Evolutionary conservation across 768 basidiomycete species (phyloP).

Genomic region (Grammothele lineata): DNA sequence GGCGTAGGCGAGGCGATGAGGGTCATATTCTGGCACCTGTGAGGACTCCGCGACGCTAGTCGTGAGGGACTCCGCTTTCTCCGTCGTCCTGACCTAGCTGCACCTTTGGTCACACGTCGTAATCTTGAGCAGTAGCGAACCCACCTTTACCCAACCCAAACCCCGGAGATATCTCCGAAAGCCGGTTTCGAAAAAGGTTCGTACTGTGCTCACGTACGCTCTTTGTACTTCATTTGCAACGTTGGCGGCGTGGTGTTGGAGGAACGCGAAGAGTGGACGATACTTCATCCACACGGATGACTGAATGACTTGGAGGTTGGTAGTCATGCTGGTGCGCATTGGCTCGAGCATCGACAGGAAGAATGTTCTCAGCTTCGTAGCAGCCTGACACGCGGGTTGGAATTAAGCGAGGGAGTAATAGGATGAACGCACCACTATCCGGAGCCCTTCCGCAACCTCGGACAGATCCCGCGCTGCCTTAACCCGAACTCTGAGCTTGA

Average conservation of each 20-base stretch:
- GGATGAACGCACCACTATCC: conserved; percentile 70
- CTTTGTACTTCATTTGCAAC: conserved; percentile 87
- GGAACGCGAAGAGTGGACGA: conserved; percentile 74
- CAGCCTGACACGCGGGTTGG: conserved; percentile 48
- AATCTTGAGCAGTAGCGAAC: conserved; percentile 1
- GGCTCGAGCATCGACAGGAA: conserved; percentile 82
- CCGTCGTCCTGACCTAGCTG: conserved; percentile 58
- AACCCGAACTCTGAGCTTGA: conserved; percentile 73
- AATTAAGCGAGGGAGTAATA: background rate
- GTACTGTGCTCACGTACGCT: conserved; percentile 76
- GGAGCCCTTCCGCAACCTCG: conserved; percentile 80
- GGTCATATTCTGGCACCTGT: conserved; percentile 35
- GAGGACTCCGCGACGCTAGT: conserved; percentile 39
- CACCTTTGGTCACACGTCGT: too few species aligned
- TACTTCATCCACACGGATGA: conserved; percentile 84
- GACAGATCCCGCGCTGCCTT: conserved; percentile 82
- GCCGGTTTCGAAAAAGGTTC: conserved; percentile 93
- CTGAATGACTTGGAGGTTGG: conserved; percentile 92
- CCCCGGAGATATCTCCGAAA: conserved; percentile 87
- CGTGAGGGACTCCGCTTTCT: conserved; percentile 67
- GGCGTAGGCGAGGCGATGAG: conserved; percentile 59
- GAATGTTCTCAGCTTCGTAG: conserved; percentile 83
- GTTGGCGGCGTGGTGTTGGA: conserved; percentile 74
- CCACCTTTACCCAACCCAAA: conserved; percentile 73
- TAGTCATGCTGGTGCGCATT: conserved; percentile 76